Base-by-base conservation (phyloP, 345 rosid species). In the Citrus inodora region DNA sequence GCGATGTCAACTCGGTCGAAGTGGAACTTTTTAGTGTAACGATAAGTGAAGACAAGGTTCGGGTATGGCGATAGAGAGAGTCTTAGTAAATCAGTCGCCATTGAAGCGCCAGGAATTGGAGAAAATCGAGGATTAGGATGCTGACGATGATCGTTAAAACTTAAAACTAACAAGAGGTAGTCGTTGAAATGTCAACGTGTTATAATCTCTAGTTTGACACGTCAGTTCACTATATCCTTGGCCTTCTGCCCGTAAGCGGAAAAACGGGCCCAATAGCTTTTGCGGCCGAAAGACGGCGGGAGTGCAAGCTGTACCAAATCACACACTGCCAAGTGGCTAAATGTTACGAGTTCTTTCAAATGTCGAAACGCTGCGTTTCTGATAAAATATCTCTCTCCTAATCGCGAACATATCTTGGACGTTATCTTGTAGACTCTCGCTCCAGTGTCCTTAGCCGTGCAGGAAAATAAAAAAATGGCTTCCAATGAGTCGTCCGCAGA, bases 1-100 rank as follows among this genome's bases (percentile, higher is more conserved):
- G 11, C 51, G 78, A 70, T 83, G 74, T 61, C 81, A 56, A 79
- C 61, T 32, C 69, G 48, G 74, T 63, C 58, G 35, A 65, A 66
- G 11, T 48, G 61, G 61, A 58, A 59, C 19, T 79, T 80, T 11
- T 56, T 40, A 78, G 71, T 2, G 35, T 59, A 13, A 13, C 74
- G 22, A 27, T 78, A 48, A 71, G 25, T 73, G 67, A 79, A 79
- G 62, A 70, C 53, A 27, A 84, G 81, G 67, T 53, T 89, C 60
- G 85, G 81, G 53, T 67, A 83, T 62, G 85, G 79, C 9, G 85
- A 81, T 61, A 87, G 66, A 58, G 88, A 28, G 32, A 87, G 83
- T 19, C 79, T 75, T 42, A 90, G 87, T 35, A 89, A 71, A 85
- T 86, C 81, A 69, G 68, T 78, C 76, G 90, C 80, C 96, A 90